Percentiles rank a stretch among this genome's conserved stretches.
These are phyloP conservation scores for Angomonas ambiguus DNA, from an alignment of 208 protist species.

Conservation along the genomic window DNA sequence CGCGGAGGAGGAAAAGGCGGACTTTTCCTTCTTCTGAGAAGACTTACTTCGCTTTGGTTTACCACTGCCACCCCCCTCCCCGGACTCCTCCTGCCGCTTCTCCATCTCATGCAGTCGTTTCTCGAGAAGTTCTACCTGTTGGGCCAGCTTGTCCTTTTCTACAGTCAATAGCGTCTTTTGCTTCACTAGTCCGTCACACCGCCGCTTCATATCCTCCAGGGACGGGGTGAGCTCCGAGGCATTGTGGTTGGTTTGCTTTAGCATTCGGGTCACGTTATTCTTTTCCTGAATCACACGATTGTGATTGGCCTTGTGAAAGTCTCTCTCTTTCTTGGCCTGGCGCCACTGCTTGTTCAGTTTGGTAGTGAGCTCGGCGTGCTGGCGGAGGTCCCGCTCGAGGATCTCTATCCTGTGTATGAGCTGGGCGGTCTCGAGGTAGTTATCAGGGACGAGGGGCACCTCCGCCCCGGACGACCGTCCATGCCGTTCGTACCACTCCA, in stretches of 20 bases:
- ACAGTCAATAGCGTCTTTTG: constrained; percentile 73
- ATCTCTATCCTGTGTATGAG: constrained; percentile 74
- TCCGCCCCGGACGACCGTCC: constrained; percentile 44
- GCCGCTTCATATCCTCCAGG: constrained; percentile 72
- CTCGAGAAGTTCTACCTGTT: constrained; percentile 57
- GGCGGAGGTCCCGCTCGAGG: constrained; percentile 71
- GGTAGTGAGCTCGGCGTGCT: constrained; percentile 76
- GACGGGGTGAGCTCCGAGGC: constrained; percentile 75
- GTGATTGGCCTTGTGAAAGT: constrained; percentile 87
- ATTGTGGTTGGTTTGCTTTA: constrained; percentile 71
- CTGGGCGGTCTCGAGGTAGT: constrained; percentile 79
- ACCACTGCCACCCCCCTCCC: not conserved
- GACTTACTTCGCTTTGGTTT: constrained; percentile 18
- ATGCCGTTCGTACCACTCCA: constrained; percentile 83
- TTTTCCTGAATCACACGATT: constrained; percentile 88
- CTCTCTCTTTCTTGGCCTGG: constrained; percentile 81
- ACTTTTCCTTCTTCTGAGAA: constrained; percentile 3
- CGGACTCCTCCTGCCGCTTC: constrained; percentile 12
- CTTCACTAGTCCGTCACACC: constrained; percentile 80
- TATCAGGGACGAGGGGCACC: constrained; percentile 69
- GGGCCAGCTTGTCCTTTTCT: constrained; percentile 73
- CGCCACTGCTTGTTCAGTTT: constrained; percentile 72
- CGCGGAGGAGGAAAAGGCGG: not conserved
- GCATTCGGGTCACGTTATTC: constrained; percentile 56
- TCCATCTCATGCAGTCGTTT: constrained; percentile 57